These are phyloP conservation scores for Xylaria sp. DNA, from an alignment of 2,329 filamentous ascomycete species.

Conservation along the genomic window DNA sequence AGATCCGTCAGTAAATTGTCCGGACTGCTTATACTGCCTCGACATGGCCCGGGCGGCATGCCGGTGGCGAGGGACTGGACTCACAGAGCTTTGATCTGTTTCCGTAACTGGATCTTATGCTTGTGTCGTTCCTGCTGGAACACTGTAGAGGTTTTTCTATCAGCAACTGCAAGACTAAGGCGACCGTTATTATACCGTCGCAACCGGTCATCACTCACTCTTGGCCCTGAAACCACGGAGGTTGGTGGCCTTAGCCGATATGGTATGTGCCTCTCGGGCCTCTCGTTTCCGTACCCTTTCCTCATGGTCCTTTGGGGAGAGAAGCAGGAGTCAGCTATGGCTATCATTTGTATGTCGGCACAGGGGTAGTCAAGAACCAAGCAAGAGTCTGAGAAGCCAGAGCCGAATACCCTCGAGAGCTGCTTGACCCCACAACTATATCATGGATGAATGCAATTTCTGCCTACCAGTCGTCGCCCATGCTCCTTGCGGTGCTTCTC, in stretches of 20 bases:
- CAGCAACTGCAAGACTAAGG: slow-evolving; percentile 7
- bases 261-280: slow-evolving; percentile 89
- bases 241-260: slow-evolving; percentile 91
- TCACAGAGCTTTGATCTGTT: slow-evolving; percentile 86
- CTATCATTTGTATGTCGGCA: not conserved
- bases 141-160: slow-evolving; percentile 24
- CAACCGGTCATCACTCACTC: slow-evolving; percentile 58
- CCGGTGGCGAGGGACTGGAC: not conserved
- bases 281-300: slow-evolving; percentile 88
- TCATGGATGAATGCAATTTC: not conserved
- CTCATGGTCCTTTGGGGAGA: slow-evolving; percentile 61
- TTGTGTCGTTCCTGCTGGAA: slow-evolving; percentile 82
- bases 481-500: slow-evolving; percentile 44
- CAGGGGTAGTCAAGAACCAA: not conserved
- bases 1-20: slow-evolving; percentile 19
- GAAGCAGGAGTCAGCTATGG: not conserved
- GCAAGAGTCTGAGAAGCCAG: not conserved
- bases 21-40: not conserved
- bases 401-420: not conserved
- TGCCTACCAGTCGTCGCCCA: slow-evolving; percentile 47
- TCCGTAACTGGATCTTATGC: slow-evolving; percentile 99
- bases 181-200: slow-evolving; percentile 61
- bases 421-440: not conserved
- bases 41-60: not conserved
- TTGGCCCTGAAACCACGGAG: slow-evolving; percentile 92